Evolutionary conservation across 208 protist species (phyloP).

Genomic region (Crithidia fasciculata): DNA sequence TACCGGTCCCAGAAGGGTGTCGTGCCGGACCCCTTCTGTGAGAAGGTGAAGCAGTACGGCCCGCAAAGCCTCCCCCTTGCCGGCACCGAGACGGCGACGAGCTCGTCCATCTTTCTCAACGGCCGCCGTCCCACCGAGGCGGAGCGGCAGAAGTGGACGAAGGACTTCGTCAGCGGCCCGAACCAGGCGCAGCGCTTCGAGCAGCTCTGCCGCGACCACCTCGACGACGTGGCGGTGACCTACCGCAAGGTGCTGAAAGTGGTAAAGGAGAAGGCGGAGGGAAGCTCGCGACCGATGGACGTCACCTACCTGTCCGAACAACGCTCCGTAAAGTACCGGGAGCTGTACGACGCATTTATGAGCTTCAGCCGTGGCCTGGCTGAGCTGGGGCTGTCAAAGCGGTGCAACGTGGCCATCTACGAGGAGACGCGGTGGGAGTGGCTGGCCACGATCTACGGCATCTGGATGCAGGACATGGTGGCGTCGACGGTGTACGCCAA

Average conservation of each 20-base stretch:
- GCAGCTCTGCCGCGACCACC: conserved; percentile 29
- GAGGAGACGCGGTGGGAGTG: conserved; percentile 88
- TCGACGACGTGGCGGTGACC: conserved; percentile 35
- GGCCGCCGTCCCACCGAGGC: conserved; percentile 12
- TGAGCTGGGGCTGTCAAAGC: conserved; percentile 43
- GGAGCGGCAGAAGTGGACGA: conserved; percentile 16
- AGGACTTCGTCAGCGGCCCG: conserved; percentile 26
- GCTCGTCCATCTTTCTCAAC: conserved; percentile 56
- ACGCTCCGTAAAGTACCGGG: conserved; percentile 38
- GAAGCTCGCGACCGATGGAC: conserved; percentile 31
- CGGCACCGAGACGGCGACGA: conserved; percentile 50
- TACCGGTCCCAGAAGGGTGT: background rate
- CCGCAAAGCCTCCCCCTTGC: conserved; percentile 35
- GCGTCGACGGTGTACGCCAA: conserved; percentile 82
- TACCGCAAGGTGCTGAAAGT: conserved; percentile 51
- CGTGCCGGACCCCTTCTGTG: background rate
- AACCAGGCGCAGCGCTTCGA: conserved; percentile 41
- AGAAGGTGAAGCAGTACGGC: conserved; percentile 33
- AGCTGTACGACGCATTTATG: conserved; percentile 46
- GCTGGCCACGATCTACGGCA: conserved; percentile 69
- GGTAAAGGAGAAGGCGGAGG: conserved; percentile 34
- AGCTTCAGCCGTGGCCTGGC: conserved; percentile 62
- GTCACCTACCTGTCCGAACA: conserved; percentile 54
- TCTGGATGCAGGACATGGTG: conserved; percentile 69
- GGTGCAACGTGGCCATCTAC: conserved; percentile 63